These are phyloP conservation scores for Calocybe indica DNA, from an alignment of 768 basidiomycete species.

Conservation along the genomic window DNA sequence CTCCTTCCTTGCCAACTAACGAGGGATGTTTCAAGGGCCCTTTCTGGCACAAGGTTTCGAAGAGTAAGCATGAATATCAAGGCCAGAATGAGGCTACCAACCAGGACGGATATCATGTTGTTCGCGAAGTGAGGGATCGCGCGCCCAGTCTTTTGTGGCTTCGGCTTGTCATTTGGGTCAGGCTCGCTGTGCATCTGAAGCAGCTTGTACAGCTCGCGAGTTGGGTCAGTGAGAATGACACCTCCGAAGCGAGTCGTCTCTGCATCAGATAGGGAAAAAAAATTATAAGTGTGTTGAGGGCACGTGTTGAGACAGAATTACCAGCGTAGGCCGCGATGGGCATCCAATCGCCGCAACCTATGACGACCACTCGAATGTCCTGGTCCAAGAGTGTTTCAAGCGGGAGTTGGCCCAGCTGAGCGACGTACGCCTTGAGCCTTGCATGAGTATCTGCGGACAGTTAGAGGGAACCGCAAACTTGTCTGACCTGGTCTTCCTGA, in stretches of 20 bases:
- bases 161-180: no score
- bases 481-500: no score
- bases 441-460: no score
- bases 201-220: conserved; percentile 47
- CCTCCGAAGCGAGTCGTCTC: conserved; percentile 41
- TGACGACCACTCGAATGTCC: background rate
- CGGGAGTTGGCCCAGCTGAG: background rate
- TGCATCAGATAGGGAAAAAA: conserved; percentile 10
- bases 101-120: no score
- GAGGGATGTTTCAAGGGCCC: conserved; percentile 36
- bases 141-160: no score
- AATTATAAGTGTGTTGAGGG: background rate
- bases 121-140: no score
- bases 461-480: no score
- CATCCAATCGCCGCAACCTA: background rate
- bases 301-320: background rate
- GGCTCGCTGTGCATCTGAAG: conserved; percentile 42
- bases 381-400: background rate
- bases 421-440: background rate
- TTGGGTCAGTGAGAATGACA: conserved; percentile 61
- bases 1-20: conserved; percentile 56
- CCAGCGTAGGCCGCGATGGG: background rate
- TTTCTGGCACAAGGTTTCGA: conserved; percentile 12
- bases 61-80: no score
- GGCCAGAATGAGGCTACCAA: no score